These are phyloP conservation scores for Kokia cookei DNA, from an alignment of 441 rosid genomes.

Conservation along the genomic window DNA sequence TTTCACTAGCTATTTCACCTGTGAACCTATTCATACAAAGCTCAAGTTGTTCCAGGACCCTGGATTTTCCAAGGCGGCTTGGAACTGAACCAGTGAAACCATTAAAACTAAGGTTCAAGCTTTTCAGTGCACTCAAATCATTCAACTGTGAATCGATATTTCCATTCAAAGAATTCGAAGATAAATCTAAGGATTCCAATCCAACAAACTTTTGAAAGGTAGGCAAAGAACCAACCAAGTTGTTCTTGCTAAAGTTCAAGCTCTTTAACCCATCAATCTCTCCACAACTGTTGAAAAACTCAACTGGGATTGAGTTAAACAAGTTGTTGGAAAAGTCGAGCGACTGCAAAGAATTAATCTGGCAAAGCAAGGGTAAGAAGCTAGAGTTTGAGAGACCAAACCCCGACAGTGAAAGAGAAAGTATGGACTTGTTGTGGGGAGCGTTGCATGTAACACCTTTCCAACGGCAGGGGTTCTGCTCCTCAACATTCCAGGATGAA, in stretches of 20 bases:
- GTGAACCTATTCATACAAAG: conserved; percentile 30
- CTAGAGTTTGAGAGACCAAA: conserved; percentile 32
- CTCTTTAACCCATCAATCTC: conserved; percentile 30
- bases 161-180: conserved; percentile 36
- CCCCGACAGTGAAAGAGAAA: conserved; percentile 30
- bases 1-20: conserved; percentile 43
- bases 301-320: conserved; percentile 40
- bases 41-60: conserved; percentile 36
- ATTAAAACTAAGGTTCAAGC: conserved; percentile 46
- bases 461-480: conserved; percentile 58
- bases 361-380: conserved; percentile 41
- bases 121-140: conserved; percentile 37
- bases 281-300: conserved; percentile 38
- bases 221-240: conserved; percentile 34
- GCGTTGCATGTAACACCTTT: conserved; percentile 41
- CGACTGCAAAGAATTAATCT: conserved; percentile 41
- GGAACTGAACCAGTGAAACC: conserved; percentile 34
- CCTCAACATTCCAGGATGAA: conserved; percentile 30
- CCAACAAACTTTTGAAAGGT: conserved; percentile 39
- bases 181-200: conserved; percentile 51
- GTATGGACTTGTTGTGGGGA: conserved; percentile 28
- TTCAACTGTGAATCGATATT: conserved; percentile 35
- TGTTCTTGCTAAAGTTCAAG: conserved; percentile 50
- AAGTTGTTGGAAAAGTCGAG: conserved; percentile 53
- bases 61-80: conserved; percentile 21